Percentiles rank a stretch among this genome's conserved stretches.
Evolutionary conservation across 192 early-diverging fungal genomes (phyloP).

Genomic region (Geranomyces variabilis): DNA sequence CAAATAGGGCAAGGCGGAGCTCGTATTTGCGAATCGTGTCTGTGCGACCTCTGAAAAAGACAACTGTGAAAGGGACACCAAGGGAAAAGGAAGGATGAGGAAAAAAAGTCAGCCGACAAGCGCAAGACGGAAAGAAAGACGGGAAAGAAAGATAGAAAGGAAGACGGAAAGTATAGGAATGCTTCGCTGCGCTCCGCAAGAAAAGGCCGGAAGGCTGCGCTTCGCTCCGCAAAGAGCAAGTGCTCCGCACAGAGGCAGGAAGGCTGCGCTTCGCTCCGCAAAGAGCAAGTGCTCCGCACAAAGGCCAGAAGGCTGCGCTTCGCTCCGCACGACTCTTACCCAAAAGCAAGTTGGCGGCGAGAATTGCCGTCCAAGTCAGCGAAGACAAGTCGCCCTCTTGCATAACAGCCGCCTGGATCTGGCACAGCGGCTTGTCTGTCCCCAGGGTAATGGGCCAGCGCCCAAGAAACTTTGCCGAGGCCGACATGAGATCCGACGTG

Average conservation of each 20-base stretch:
- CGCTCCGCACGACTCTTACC: background rate
- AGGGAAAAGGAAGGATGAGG: too few species aligned
- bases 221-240: too few species aligned
- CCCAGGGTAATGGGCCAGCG: constrained; percentile 7
- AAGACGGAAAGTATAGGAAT: too few species aligned
- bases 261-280: too few species aligned
- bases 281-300: too few species aligned
- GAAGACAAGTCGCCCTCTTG: constrained; percentile 19
- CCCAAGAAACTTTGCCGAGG: constrained; percentile 16
- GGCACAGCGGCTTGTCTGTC: constrained; percentile 2
- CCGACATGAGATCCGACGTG: constrained; percentile 6
- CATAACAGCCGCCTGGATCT: constrained; percentile 20
- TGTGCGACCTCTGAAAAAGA: constrained; percentile 16
- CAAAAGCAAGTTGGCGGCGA: constrained; percentile 7
- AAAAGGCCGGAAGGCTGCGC: too few species aligned
- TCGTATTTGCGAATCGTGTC: constrained; percentile 15
- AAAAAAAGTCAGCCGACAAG: too few species aligned
- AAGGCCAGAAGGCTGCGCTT: too few species aligned
- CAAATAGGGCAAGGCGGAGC: constrained; percentile 8
- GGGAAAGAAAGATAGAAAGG: too few species aligned
- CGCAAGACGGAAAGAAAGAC: too few species aligned
- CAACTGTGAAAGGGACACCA: background rate
- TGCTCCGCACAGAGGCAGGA: too few species aligned
- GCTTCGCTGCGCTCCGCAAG: too few species aligned
- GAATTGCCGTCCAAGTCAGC: constrained; percentile 17